Evolutionary conservation across 768 basidiomycete species (phyloP).

Genomic region (Kwoniella europaea): DNA sequence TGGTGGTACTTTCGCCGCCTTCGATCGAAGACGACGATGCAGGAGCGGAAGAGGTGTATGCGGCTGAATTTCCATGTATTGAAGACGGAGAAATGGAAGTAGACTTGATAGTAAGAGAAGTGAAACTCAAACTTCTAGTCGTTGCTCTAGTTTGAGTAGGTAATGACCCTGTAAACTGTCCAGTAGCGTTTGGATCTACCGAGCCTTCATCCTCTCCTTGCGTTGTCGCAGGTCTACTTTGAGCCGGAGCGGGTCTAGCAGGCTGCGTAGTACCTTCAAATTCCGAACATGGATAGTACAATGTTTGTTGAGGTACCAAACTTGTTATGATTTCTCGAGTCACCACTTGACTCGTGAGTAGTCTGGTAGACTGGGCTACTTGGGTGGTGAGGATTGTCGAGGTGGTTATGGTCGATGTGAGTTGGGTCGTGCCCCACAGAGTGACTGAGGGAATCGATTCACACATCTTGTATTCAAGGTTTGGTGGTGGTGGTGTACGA

Average conservation of each 20-base stretch:
- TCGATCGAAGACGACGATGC: not conserved
- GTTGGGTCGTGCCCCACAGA: constrained; percentile 37
- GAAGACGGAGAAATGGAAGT: not conserved
- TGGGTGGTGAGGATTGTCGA: constrained; percentile 14
- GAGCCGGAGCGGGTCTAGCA: not conserved
- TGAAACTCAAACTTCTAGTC: not conserved
- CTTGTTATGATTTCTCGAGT: constrained; percentile 20
- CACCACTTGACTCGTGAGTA: constrained; percentile 1
- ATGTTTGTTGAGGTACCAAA: constrained; percentile 32
- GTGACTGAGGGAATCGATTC: constrained; percentile 30
- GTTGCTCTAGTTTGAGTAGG: constrained; percentile 6
- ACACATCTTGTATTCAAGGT: constrained; percentile 10
- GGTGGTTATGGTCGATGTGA: constrained; percentile 14
- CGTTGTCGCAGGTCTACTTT: not conserved
- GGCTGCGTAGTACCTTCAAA: not conserved
- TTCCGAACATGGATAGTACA: constrained; percentile 34
- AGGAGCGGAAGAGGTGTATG: not conserved
- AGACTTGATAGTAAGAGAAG: not conserved
- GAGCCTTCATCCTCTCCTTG: constrained; percentile 5
- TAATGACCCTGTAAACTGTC: constrained; percentile 13
- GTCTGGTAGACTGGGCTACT: constrained; percentile 1
- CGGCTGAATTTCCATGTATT: no score
- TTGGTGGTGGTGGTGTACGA: not conserved
- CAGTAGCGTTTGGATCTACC: constrained; percentile 10
- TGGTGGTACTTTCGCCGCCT: not conserved